phyloP scores from a whole-genome alignment of 106 monocot genomes.

The Dendrobium chrysotoxum region DNA sequence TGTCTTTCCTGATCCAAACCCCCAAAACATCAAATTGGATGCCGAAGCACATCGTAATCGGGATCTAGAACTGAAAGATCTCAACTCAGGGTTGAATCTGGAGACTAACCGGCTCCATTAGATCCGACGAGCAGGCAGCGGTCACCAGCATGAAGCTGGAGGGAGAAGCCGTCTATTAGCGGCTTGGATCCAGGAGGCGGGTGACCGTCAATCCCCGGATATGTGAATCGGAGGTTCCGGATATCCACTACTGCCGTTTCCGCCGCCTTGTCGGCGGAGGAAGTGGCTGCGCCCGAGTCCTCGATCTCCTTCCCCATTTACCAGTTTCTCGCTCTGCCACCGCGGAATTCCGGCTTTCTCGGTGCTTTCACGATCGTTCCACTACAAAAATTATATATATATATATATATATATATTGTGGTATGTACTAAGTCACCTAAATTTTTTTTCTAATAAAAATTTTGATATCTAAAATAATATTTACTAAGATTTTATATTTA shows the following conservation, averaged over 20 bases:
- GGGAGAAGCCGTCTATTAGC: conserved; percentile 72
- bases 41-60: background rate
- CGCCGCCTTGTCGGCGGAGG: background rate
- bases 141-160: conserved; percentile 57
- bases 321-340: background rate
- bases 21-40: conserved; percentile 1
- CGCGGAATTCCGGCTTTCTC: too few species aligned
- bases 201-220: conserved; percentile 91
- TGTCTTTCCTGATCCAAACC: conserved; percentile 52
- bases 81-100: background rate
- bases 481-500: too few species aligned
- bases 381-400: too few species aligned
- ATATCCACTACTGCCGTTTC: conserved; percentile 35
- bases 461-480: too few species aligned
- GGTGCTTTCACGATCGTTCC: too few species aligned
- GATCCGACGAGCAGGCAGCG: conserved; percentile 95
- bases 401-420: too few species aligned
- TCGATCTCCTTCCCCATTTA: background rate
- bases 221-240: conserved; percentile 69
- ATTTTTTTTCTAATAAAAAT: too few species aligned
- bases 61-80: background rate
- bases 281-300: background rate
- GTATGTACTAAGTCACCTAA: too few species aligned
- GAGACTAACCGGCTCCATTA: conserved; percentile 76
- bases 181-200: conserved; percentile 86